Percentiles rank a stretch among this genome's conserved stretches.
Evolutionary conservation across 2,329 filamentous ascomycete species (phyloP).

Genomic region (Stachybotrys elegans): DNA sequence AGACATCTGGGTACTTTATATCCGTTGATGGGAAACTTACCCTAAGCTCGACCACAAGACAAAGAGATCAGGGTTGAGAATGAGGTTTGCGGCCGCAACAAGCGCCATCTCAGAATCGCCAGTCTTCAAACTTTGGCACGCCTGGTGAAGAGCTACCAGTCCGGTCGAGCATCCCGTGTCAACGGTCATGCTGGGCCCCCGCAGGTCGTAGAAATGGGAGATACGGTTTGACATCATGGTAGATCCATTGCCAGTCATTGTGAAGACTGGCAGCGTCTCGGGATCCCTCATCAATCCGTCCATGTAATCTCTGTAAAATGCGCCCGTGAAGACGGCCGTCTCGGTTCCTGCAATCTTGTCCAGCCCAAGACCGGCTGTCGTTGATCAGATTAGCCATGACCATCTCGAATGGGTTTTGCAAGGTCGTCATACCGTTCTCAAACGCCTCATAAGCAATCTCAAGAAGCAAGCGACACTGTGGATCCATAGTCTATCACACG

Average conservation of each 20-base stretch:
- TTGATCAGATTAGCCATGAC: too few relatives aligned
- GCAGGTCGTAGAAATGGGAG: constrained; percentile 29
- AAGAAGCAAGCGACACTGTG: constrained; percentile 5
- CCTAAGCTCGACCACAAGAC: too few relatives aligned
- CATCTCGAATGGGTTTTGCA: background rate
- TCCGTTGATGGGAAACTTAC: too few relatives aligned
- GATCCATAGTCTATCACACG: too few relatives aligned
- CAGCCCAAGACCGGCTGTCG: background rate
- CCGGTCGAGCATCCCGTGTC: constrained; percentile 24
- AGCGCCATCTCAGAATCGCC: background rate
- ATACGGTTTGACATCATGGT: constrained; percentile 29
- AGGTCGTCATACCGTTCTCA: constrained; percentile 1
- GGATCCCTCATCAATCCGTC: background rate
- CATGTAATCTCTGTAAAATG: too few relatives aligned
- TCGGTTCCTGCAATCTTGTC: background rate
- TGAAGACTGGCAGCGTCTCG: background rate
- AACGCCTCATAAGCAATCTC: constrained; percentile 7
- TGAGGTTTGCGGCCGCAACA: background rate
- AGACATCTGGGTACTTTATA: too few relatives aligned
- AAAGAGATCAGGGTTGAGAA: background rate
- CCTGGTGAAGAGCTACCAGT: background rate
- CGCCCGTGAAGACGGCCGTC: too few relatives aligned
- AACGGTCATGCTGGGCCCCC: constrained; percentile 23
- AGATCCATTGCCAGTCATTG: constrained; percentile 27
- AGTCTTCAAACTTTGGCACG: background rate